Evolutionary conservation across 192 early-diverging fungal genomes (phyloP).

Genomic region (Linnemannia hyalina): DNA sequence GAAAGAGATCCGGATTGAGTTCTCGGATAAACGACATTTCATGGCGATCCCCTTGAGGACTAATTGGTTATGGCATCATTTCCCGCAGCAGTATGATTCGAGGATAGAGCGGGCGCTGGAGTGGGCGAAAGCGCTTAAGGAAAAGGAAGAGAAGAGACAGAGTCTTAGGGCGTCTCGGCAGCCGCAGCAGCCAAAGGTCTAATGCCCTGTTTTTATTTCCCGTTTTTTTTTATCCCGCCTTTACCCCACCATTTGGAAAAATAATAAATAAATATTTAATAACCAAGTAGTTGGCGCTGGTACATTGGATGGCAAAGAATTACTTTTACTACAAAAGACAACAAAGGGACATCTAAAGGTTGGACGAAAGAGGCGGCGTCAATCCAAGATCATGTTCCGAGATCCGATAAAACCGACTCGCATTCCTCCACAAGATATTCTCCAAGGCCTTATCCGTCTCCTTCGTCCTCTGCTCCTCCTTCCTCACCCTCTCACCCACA

Average conservation of each 20-base stretch:
- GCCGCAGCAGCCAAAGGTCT: not conserved
- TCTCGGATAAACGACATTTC: constrained; percentile 49
- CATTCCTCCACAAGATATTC: constrained; percentile 53
- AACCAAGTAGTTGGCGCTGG: not conserved
- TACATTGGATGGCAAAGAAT: too few relatives aligned
- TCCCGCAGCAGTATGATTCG: constrained; percentile 60
- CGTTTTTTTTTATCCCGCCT: not conserved
- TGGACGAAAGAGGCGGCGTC: not conserved
- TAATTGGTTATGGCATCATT: constrained; percentile 62
- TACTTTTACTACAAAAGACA: not conserved
- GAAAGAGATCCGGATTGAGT: constrained; percentile 57
- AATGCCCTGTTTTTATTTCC: not conserved
- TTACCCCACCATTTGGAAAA: too few relatives aligned
- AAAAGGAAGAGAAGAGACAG: constrained; percentile 25
- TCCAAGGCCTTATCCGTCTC: constrained; percentile 36
- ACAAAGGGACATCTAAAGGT: not conserved
- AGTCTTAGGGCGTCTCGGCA: not conserved
- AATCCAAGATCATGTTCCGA: constrained; percentile 30
- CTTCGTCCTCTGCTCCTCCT: not conserved
- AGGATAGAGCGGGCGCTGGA: constrained; percentile 41
- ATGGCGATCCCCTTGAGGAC: constrained; percentile 46
- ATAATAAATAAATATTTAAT: not conserved
- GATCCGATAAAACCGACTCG: constrained; percentile 46
- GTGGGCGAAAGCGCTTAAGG: constrained; percentile 44
- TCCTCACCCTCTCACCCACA: not conserved